Base-by-base conservation (phyloP, 2,329 filamentous ascomycete species). In the Periconia sp. region DNA sequence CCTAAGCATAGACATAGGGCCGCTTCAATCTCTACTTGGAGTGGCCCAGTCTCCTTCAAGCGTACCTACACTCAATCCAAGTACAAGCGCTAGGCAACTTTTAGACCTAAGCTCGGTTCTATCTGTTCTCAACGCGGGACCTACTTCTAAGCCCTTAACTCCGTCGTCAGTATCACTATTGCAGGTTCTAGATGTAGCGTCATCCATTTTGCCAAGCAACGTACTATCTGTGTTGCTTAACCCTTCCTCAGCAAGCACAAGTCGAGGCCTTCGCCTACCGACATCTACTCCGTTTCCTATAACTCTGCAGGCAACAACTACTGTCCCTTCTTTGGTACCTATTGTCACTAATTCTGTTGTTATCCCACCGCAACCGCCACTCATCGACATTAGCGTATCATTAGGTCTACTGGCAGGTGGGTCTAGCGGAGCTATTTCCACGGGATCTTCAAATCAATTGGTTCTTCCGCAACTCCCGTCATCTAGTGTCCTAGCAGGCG, bases 301-400 rank as follows among this genome's bases (percentile, higher is more conserved):
- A 5, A 4, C 15, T 10, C 17, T 8, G 17, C 5, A n/a, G 5
- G 18, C n/a, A 8, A 6, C 17, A 21, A 32, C 9, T 16, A 10
- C 12, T 7, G 24, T 17, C 18, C 16, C 32, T n/a, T n/a, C 16
- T 4, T 9, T 5, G 10, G 21, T 10, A 6, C 24, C 32, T 6
- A 15, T 11, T 9, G 4, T 16, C 18, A n/a, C 32, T 10, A 23
- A 5, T n/a, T 13, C 22, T 12, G 16, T 8, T 28, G n/a, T n/a
- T n/a, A n/a, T n/a, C n/a, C 21, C 34, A n/a, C 8, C 5, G 5
- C 32, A 10, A 13, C 18, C 32, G 13, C 32, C 32, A 9, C 17
- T 41, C 15, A 35, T 35, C 10, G 29, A 40, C n/a, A 26, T 33
- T 4, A 34, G 19, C 16, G 16, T 40, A 4, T 34, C 38, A 13